Evolutionary conservation across 1,284 basidiomycete species (phyloP), one percentile per base, ranked within the genome.

Genomic region (Boletus smithii): DNA sequence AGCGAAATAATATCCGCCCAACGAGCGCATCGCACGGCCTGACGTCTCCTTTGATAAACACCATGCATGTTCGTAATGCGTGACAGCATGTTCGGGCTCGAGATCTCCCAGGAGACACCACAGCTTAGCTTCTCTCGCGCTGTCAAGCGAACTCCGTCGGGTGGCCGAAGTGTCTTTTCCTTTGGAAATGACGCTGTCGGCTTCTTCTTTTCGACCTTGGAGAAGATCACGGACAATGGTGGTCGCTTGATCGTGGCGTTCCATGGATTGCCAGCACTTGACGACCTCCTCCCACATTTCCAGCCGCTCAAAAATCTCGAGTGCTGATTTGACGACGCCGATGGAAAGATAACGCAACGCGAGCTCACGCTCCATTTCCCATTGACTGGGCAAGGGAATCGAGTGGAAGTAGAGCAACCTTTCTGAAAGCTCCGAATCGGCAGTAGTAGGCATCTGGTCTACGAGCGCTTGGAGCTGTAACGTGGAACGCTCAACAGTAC

Each of bases 201-300:
- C 79, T 69, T 97, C 93, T 24, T 83, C 75, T 64, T 89, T 92
- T 34, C 75, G 73, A 0, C 93, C 95, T 53, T 85, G 85, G 22
- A 97, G 71, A 10, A 97, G 72, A 62, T 95, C 91, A 22, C 79
- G 77, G 20, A 97, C 90, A 60, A 97, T 81, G 1, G 73, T 65
- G 51, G 91, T 76, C 1, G 85, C 95, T 60, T 82, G 83, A 48
- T 88, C 88, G 10, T 79, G 79, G 49, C 80, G 73, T 55, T 95
- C 94, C 69, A 95, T 77, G 22, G 82, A 74, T 53, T 85, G 82
- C 73, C 86, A 88, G 66, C 94, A 97, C 52, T 79, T 76, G 22
- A 92, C 91, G 8, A 88, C 93, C 54, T 97, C 90, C 69, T 95
- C 94, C 93, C 93, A 97, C 91, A 97, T 93, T 70, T 97, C 92